Evolutionary conservation across 306 rosid genomes (phyloP).

Genomic region (Hippophae tibetana): DNA sequence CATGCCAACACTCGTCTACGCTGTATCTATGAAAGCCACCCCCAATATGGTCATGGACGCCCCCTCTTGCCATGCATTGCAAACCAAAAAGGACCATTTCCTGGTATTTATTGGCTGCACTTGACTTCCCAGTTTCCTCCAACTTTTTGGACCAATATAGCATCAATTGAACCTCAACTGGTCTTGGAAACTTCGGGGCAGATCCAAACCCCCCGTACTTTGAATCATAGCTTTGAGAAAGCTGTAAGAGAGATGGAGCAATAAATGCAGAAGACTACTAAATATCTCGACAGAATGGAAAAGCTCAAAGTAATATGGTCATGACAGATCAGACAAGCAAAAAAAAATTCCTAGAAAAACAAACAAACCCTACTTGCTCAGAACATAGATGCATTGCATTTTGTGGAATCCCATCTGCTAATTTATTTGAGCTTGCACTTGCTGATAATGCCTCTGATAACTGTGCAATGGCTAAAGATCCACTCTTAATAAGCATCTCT

Average conservation of each 20-base stretch:
- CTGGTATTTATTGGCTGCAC: constrained; percentile 36
- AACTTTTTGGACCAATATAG: constrained; percentile 62
- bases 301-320: neutral
- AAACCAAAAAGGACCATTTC: constrained; percentile 56
- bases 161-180: constrained; percentile 86
- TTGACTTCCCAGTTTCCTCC: constrained; percentile 48
- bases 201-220: constrained; percentile 88
- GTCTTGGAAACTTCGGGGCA: constrained; percentile 94
- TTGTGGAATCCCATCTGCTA: constrained; percentile 57
- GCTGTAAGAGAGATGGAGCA: constrained; percentile 38
- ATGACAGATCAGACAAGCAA: neutral
- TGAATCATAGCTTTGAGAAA: constrained; percentile 66
- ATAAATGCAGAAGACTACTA: constrained; percentile 8
- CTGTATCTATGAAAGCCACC: constrained; percentile 98
- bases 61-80: constrained; percentile 94
- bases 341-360: neutral
- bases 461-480: constrained; percentile 74
- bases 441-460: constrained; percentile 70
- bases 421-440: constrained; percentile 51
- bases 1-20: constrained; percentile 98
- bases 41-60: constrained; percentile 84
- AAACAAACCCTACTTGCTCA: constrained; percentile 50
- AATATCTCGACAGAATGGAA: constrained; percentile 14
- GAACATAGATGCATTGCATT: constrained; percentile 56
- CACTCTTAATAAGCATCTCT: constrained; percentile 78